Conservation (phyloP, 805 yeast genomes). For the Tetrapisispora fleetii region DNA sequence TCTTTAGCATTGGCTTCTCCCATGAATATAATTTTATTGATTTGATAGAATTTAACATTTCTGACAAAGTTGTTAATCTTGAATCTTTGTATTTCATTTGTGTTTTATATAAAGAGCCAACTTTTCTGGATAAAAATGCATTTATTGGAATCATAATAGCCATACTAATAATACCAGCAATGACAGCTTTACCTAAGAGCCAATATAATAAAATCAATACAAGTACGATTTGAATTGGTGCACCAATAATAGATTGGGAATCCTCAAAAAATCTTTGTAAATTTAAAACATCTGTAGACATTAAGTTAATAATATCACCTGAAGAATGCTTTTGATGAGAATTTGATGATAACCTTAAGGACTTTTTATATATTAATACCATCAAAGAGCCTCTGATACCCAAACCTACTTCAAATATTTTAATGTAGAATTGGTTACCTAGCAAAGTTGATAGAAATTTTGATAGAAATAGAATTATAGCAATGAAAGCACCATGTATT, state of each 20-base stretch:
- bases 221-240: conserved; percentile 46
- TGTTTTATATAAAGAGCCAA: conserved; percentile 38
- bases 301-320: conserved; percentile 71
- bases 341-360: conserved; percentile 56
- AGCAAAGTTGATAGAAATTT: conserved; percentile 52
- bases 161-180: conserved; percentile 48
- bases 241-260: conserved; percentile 45
- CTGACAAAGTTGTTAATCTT: conserved; percentile 50
- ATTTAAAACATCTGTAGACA: conserved; percentile 66
- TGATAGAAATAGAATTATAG: conserved; percentile 51
- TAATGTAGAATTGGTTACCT: conserved; percentile 58
- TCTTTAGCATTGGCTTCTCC: conserved; percentile 54
- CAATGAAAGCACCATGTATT: conserved; percentile 52
- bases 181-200: conserved; percentile 47
- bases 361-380: conserved; percentile 60
- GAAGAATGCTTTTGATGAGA: conserved; percentile 51
- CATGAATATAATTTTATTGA: conserved; percentile 60
- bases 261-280: conserved; percentile 50
- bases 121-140: conserved; percentile 35
- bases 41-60: conserved; percentile 49
- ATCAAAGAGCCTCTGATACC: conserved; percentile 56
- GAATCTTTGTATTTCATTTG: conserved; percentile 57
- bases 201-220: conserved; percentile 46
- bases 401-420: conserved; percentile 51
- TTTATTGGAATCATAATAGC: conserved; percentile 50